These are phyloP conservation scores for Clavispora fructus DNA, from an alignment of 805 yeast species.

Conservation along the genomic window DNA sequence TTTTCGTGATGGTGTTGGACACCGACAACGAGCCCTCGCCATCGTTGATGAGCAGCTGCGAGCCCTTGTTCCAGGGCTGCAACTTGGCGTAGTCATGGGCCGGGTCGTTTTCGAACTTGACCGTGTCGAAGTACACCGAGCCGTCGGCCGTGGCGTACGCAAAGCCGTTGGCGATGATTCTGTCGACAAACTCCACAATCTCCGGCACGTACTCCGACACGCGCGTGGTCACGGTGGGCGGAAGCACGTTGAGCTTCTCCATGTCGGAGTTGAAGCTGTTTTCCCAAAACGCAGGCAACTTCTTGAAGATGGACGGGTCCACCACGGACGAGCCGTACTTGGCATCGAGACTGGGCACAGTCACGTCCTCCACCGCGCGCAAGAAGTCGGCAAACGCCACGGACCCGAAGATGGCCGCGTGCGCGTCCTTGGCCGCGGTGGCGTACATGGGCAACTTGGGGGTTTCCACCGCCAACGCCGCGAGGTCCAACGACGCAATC, in stretches of 20 bases:
- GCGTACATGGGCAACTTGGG: slow-evolving; percentile 89
- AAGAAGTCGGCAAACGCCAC: slow-evolving; percentile 35
- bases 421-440: slow-evolving; percentile 55
- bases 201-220: slow-evolving; percentile 96
- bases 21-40: slow-evolving; percentile 84
- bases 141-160: slow-evolving; percentile 85
- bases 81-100: slow-evolving; percentile 87
- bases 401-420: slow-evolving; percentile 32
- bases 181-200: slow-evolving; percentile 71
- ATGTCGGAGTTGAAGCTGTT: slow-evolving; percentile 77
- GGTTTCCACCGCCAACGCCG: slow-evolving; percentile 45
- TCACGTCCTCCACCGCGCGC: slow-evolving; percentile 60
- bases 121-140: slow-evolving; percentile 93
- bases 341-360: slow-evolving; percentile 67
- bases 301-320: slow-evolving; percentile 78
- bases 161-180: slow-evolving; percentile 72
- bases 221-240: slow-evolving; percentile 83
- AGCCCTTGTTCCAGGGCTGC: slow-evolving; percentile 97
- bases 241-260: slow-evolving; percentile 75
- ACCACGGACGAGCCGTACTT: slow-evolving; percentile 70
- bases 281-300: slow-evolving; percentile 89
- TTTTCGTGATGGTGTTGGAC: slow-evolving; percentile 51
- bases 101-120: slow-evolving; percentile 63
- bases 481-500: slow-evolving; percentile 45
- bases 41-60: slow-evolving; percentile 77